Evolutionary conservation across 2,329 filamentous ascomycete genomes (phyloP), one percentile per base, ranked within the genome.

Genomic region (Coleophoma cylindrospora): DNA sequence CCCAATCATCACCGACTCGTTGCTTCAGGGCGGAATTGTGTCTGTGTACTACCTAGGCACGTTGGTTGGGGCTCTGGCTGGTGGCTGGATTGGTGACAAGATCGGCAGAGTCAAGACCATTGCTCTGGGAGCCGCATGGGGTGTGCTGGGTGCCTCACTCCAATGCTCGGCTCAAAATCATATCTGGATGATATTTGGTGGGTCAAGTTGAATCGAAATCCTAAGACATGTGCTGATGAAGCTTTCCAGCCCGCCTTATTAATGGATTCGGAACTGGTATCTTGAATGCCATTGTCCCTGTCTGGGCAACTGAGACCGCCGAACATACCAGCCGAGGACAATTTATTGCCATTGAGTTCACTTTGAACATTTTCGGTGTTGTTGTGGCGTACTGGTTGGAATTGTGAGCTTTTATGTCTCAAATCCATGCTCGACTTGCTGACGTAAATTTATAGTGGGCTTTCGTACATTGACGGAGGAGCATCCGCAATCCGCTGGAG

Each of bases 331-430:
- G 79, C 2, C 77, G 86, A 38, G 86, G 86, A 6, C 76, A 82
- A 44, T 86, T 87, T 54, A 80, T 89, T 50, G 81, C 83, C 10
- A 82, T 87, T 48, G 85, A 89, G 59, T 89, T 89, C 54, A 88
- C 84, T 0, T 66, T 88, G 9, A 89, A 89, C 61, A 87, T 88
- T 53, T 81, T 87, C 44, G 84, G 84, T 52, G 82, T 87, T 0
- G 79, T 83, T 17, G 71, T 83, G 34, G 68, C 77, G 3, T 87
- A 87, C 56, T 85, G 81, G 81, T 62, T 75, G 9, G 72, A 74
- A 45, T 62, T 58, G 57, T 58, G 56, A 47, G 54, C 37, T 22
- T 11, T n/a, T 22, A 11, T 51, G 41, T 46, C 11, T n/a, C 36
- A 33, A 17, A 10, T 10, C 40, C 34, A 48, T 61, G 4, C 2